Conservation (phyloP, 768 basidiomycete species). For the Candolleomyces efflorescens region DNA sequence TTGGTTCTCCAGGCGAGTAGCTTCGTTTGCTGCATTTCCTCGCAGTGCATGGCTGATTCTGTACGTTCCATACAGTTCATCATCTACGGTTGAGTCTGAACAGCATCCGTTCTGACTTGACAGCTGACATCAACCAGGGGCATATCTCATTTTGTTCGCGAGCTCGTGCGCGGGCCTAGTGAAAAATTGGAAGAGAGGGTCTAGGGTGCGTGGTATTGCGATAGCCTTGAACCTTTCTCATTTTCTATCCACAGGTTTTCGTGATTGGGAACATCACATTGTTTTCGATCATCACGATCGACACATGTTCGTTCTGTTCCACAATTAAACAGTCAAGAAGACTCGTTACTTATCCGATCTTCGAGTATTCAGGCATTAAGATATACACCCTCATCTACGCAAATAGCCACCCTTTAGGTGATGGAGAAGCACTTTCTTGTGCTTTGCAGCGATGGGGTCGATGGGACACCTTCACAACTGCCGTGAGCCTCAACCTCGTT, state of each 20-base stretch:
- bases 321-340: no score
- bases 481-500: neutral
- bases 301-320: neutral
- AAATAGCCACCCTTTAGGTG: neutral
- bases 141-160: neutral
- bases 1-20: neutral
- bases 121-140: neutral
- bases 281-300: neutral
- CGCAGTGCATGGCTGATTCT: neutral
- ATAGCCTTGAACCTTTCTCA: neutral
- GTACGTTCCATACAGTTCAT: neutral
- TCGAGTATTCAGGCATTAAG: neutral
- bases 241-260: neutral
- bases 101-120: neutral
- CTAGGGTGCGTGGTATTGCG: neutral
- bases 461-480: neutral
- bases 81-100: neutral
- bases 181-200: neutral
- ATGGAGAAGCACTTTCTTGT: neutral
- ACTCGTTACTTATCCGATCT: no score
- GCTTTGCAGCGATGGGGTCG: neutral
- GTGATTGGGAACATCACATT: neutral
- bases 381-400: neutral
- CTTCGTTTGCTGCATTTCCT: neutral
- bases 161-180: neutral